These are phyloP conservation scores for Saccharomycopsis amapae DNA, from an alignment of 805 yeast species.

Conservation along the genomic window DNA sequence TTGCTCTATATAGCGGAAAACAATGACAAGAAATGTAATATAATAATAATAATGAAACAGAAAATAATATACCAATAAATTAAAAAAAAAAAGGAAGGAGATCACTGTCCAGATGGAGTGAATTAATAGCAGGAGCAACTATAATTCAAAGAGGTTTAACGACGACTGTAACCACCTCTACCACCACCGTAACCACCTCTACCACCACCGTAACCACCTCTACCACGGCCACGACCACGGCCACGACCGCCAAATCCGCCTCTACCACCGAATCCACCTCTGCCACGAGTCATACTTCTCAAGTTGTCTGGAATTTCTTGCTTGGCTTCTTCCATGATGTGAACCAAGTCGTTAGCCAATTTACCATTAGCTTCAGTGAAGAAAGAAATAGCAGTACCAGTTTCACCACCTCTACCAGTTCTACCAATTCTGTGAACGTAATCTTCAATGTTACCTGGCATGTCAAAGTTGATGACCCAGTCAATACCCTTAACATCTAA, in stretches of 20 bases:
- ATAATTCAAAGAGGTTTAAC: neutral
- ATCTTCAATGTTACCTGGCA: constrained; percentile 98
- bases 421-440: constrained; percentile 98
- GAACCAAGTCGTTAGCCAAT: constrained; percentile 84
- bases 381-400: constrained; percentile 91
- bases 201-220: constrained; percentile 42
- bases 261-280: constrained; percentile 57
- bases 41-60: no score
- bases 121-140: neutral
- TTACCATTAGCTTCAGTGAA: constrained; percentile 84
- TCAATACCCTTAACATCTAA: constrained; percentile 96
- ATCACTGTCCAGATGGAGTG: neutral
- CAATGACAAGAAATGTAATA: no score
- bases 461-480: constrained; percentile 88
- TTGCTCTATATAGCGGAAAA: no score
- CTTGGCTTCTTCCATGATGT: constrained; percentile 91
- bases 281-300: constrained; percentile 66
- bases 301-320: constrained; percentile 81
- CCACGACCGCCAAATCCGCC: constrained; percentile 54
- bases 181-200: constrained; percentile 34
- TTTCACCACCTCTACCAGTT: constrained; percentile 98
- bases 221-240: constrained; percentile 40
- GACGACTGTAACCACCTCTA: constrained; percentile 7
- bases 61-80: neutral
- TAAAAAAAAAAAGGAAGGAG: neutral